A percentile compares a stretch with the other conserved stretches of the same genome.
Conservation (phyloP, 805 yeast species). For the Yarrowia bubula region DNA sequence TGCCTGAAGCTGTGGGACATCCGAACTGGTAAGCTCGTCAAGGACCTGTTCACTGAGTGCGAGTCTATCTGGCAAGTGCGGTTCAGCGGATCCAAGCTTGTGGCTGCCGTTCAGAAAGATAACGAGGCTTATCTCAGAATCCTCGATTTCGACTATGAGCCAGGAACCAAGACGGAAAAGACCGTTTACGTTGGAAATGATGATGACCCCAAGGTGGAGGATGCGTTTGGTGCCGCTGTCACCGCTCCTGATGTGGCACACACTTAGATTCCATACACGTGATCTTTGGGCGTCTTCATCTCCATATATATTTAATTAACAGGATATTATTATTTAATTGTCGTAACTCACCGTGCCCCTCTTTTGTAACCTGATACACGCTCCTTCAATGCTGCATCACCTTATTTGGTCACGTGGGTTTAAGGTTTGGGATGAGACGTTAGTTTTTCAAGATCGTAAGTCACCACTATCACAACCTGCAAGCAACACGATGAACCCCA, state of each 20-base stretch:
- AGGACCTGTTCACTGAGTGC: constrained; percentile 68
- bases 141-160: constrained; percentile 63
- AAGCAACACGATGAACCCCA: neutral
- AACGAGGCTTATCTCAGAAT: constrained; percentile 76
- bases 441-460: neutral
- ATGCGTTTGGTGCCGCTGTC: neutral
- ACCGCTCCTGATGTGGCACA: neutral
- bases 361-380: neutral
- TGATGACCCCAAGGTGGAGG: neutral
- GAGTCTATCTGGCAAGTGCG: constrained; percentile 95
- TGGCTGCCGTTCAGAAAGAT: constrained; percentile 83
- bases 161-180: constrained; percentile 13
- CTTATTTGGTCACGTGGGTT: neutral
- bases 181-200: constrained; percentile 20
- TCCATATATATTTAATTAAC: constrained; percentile 8
- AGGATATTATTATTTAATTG: neutral
- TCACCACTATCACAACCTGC: neutral
- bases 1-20: constrained; percentile 88
- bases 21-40: constrained; percentile 67
- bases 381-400: neutral
- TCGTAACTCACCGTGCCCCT: neutral
- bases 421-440: neutral
- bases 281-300: neutral
- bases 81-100: constrained; percentile 78
- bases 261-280: neutral